Percentiles rank a stretch among this genome's conserved stretches.
These are phyloP conservation scores for Stemphylium vesicarium DNA, from an alignment of 2,329 filamentous ascomycete species.

Conservation along the genomic window DNA sequence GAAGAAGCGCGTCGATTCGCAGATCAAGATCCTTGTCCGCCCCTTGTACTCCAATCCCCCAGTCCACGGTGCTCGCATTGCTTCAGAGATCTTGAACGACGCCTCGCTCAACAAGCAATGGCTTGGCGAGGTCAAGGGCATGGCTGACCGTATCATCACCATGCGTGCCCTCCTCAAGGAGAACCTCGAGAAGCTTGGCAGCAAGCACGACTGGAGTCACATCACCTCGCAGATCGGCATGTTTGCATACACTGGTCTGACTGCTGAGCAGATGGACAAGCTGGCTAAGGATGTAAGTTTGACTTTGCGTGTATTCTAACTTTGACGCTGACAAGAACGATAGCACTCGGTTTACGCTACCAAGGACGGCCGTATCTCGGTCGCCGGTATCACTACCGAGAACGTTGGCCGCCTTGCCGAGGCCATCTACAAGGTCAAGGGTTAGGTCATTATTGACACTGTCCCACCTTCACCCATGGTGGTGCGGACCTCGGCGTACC, in stretches of 20 bases:
- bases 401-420: conserved; percentile 83
- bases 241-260: conserved; percentile 98
- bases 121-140: conserved; percentile 95
- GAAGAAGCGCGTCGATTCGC: conserved; percentile 94
- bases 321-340: conserved; percentile 16
- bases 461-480: conserved; percentile 17
- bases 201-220: conserved; percentile 97
- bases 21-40: conserved; percentile 97
- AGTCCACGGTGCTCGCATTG: conserved; percentile 93
- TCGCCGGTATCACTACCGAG: conserved; percentile 80
- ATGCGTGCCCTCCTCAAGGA: conserved; percentile 95
- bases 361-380: conserved; percentile 86
- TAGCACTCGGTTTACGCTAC: conserved; percentile 95
- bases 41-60: conserved; percentile 98
- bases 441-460: conserved; percentile 45
- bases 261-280: conserved; percentile 85
- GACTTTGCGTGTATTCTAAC: background rate
- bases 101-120: conserved; percentile 87
- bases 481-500: conserved; percentile 10
- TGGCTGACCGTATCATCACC: conserved; percentile 98
- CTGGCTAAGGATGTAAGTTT: conserved; percentile 79
- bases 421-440: conserved; percentile 84
- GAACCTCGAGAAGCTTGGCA: conserved; percentile 92
- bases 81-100: conserved; percentile 88
- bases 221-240: conserved; percentile 97